Conservation (phyloP, 148 eudicot species). For the Cornus florida region DNA sequence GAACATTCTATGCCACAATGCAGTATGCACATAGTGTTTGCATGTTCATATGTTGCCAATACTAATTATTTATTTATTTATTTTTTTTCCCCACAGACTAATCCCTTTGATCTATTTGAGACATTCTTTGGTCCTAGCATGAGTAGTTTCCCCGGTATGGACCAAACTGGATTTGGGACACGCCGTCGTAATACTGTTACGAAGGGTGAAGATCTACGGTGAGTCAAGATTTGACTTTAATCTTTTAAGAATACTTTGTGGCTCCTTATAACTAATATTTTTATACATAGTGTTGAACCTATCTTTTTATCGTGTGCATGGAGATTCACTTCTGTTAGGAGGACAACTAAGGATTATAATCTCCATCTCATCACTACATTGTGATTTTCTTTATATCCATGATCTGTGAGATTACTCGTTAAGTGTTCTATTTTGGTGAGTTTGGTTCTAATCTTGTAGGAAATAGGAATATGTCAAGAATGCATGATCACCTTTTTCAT, state of each 20-base stretch:
- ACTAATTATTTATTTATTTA: constrained; percentile 1
- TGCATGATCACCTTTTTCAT: no score
- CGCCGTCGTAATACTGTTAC: constrained; percentile 71
- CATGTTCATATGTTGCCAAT: background rate
- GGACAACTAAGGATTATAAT: no score
- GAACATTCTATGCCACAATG: no score
- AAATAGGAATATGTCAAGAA: no score
- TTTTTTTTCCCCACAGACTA: constrained; percentile 41
- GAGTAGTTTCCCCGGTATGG: constrained; percentile 81
- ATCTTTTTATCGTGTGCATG: no score
- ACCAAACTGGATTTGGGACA: constrained; percentile 66
- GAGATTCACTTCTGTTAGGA: no score
- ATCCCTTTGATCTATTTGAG: constrained; percentile 98
- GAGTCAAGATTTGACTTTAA: constrained; percentile 31
- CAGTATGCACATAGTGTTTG: background rate
- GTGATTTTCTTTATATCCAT: background rate
- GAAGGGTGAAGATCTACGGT: constrained; percentile 98
- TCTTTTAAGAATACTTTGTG: background rate
- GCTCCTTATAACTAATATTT: background rate
- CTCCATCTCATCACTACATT: no score
- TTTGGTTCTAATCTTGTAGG: background rate
- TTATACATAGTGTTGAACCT: background rate
- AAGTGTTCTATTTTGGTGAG: background rate
- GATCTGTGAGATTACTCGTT: background rate
- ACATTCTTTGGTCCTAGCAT: constrained; percentile 89